A percentile compares a stretch with the other conserved stretches of the same genome.
phyloP scores from a whole-genome alignment of 2,329 filamentous ascomycete species.

The Fusarium staphyleae region DNA sequence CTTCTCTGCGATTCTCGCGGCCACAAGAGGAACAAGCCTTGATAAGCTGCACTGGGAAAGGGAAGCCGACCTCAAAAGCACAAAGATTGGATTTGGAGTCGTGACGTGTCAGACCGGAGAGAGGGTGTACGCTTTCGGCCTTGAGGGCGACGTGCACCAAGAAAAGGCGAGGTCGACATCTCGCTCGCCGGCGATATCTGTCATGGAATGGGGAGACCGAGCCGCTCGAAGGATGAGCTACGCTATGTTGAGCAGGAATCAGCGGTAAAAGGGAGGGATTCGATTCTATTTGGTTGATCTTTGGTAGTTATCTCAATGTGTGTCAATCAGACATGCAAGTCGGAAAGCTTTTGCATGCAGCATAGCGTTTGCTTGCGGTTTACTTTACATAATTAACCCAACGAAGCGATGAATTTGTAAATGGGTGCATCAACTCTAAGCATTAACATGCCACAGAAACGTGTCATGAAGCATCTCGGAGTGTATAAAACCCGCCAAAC shows the following conservation, averaged over 20 bases:
- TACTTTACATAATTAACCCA: conserved; percentile 19
- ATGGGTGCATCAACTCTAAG: neutral
- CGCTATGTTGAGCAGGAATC: conserved; percentile 27
- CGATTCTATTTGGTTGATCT: neutral
- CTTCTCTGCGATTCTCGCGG: conserved; percentile 39
- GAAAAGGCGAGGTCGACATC: conserved; percentile 30
- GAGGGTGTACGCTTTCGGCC: conserved; percentile 34
- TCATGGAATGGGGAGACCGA: conserved; percentile 35
- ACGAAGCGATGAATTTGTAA: conserved; percentile 14
- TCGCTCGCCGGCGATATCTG: conserved; percentile 32
- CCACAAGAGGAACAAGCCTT: conserved; percentile 34
- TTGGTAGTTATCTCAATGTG: neutral
- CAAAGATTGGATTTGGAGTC: conserved; percentile 37
- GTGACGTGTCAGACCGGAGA: conserved; percentile 34
- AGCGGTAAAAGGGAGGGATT: conserved; percentile 7
- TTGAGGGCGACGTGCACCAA: conserved; percentile 39
- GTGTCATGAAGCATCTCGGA: too few species aligned
- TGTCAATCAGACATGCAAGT: neutral
- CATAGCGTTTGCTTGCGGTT: conserved; percentile 14
- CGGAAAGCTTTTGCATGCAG: neutral
- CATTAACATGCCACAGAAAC: too few species aligned
- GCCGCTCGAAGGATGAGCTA: conserved; percentile 33
- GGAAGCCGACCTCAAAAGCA: conserved; percentile 24
- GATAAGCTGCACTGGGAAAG: conserved; percentile 37
- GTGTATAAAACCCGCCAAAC: neutral